These are phyloP conservation scores for Curvularia lunata DNA, from an alignment of 2,329 filamentous ascomycete genomes.

Conservation along the genomic window DNA sequence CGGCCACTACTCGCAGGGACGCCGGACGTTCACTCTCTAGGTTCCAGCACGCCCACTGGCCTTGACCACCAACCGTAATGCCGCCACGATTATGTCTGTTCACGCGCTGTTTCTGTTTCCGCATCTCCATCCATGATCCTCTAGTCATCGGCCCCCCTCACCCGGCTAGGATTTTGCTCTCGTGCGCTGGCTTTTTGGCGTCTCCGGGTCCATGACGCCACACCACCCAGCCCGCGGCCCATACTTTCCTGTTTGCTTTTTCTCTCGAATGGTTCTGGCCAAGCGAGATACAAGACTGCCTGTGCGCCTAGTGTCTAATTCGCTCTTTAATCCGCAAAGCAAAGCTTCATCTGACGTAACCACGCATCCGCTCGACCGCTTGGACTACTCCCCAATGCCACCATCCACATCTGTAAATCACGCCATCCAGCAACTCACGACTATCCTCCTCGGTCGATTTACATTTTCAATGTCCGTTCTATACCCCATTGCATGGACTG, in stretches of 20 bases:
- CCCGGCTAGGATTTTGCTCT: conserved; percentile 6
- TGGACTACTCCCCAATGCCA: neutral
- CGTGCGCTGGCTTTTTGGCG: conserved; percentile 1
- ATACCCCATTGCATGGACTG: conserved; percentile 27
- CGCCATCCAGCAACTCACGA: conserved; percentile 14
- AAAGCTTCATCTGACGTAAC: conserved; percentile 8
- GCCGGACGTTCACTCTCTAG: conserved; percentile 30
- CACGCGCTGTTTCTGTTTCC: conserved; percentile 26
- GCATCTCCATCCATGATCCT: conserved; percentile 35
- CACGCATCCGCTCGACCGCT: conserved; percentile 19
- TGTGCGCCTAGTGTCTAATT: conserved; percentile 36
- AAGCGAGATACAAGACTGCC: conserved; percentile 19
- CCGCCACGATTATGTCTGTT: conserved; percentile 43
- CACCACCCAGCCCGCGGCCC: neutral
- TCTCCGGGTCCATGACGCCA: neutral
- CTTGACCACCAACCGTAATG: conserved; percentile 37
- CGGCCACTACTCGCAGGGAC: conserved; percentile 28
- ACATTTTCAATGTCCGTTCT: conserved; percentile 26
- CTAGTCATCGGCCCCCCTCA: conserved; percentile 20
- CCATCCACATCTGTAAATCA: conserved; percentile 8
- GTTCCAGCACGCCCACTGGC: conserved; percentile 42
- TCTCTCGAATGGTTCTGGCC: conserved; percentile 14
- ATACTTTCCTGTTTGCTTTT: conserved; percentile 7
- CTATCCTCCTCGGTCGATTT: conserved; percentile 19
- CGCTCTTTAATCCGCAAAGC: conserved; percentile 25